These are phyloP conservation scores for Emergomyces pasteurianus DNA, from an alignment of 2,329 filamentous ascomycete species.

Conservation along the genomic window DNA sequence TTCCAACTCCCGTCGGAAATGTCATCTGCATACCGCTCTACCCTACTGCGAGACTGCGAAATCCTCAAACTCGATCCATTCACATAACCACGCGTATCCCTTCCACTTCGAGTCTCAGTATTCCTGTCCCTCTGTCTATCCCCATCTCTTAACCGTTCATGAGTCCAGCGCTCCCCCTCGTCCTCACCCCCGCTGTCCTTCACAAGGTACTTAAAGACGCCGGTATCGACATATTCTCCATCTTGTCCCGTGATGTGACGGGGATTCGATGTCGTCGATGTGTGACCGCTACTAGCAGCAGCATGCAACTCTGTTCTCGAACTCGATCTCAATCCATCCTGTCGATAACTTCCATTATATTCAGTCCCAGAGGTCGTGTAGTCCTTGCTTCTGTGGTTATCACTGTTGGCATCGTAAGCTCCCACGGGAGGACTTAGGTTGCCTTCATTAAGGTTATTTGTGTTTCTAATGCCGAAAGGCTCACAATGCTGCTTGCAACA, in stretches of 20 bases:
- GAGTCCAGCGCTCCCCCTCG: neutral
- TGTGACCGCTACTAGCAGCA: no score
- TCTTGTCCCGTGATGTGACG: neutral
- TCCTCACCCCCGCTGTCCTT: neutral
- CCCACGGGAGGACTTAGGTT: neutral
- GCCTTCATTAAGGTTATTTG: neutral
- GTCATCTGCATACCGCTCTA: constrained; percentile 15
- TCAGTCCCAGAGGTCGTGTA: neutral
- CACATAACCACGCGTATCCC: neutral
- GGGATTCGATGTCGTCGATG: neutral
- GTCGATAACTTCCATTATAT: neutral
- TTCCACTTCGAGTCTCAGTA: neutral
- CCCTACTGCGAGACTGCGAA: constrained; percentile 9
- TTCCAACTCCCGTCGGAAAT: constrained; percentile 18
- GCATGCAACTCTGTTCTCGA: no score
- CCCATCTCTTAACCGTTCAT: neutral
- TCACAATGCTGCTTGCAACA: neutral
- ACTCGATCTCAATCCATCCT: no score
- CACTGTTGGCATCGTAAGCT: neutral
- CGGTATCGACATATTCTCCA: neutral
- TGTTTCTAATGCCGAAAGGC: neutral
- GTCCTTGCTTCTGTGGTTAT: neutral
- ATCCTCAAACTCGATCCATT: neutral
- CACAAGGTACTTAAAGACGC: neutral
- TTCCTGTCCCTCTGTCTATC: constrained; percentile 13